These are phyloP conservation scores for Symbiotaphrina buchneri DNA, from an alignment of 495 filamentous ascomycete genomes.

Conservation along the genomic window DNA sequence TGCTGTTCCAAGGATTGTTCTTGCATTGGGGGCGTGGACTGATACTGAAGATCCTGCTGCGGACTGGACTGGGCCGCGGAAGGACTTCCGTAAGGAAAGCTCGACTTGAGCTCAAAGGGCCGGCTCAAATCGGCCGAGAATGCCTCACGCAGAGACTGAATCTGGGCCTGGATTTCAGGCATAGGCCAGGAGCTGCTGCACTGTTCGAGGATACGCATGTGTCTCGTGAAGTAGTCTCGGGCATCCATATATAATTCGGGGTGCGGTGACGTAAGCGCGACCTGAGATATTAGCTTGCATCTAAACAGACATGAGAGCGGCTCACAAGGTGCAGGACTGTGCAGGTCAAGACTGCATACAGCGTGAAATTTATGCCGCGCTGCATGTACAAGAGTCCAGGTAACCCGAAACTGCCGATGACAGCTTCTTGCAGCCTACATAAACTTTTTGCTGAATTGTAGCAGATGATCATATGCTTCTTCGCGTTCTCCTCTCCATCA, in stretches of 20 bases:
- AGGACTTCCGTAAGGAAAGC: slow-evolving; percentile 76
- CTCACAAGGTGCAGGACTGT: slow-evolving; percentile 89
- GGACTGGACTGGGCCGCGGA: slow-evolving; percentile 37
- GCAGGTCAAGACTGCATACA: slow-evolving; percentile 80
- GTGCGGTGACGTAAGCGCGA: slow-evolving; percentile 86
- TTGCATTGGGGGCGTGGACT: slow-evolving; percentile 5
- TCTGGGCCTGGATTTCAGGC: slow-evolving; percentile 78
- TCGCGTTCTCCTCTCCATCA: slow-evolving; percentile 57
- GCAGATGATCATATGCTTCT: slow-evolving; percentile 65
- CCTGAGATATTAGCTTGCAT: slow-evolving; percentile 21
- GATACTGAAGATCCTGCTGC: slow-evolving; percentile 23
- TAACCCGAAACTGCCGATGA: slow-evolving; percentile 55
- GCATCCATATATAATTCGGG: slow-evolving; percentile 70
- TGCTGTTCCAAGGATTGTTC: slow-evolving; percentile 6
- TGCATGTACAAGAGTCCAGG: slow-evolving; percentile 81
- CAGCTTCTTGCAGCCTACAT: slow-evolving; percentile 76
- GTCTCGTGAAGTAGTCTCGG: slow-evolving; percentile 75
- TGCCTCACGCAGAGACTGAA: slow-evolving; percentile 73
- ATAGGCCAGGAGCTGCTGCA: slow-evolving; percentile 73
- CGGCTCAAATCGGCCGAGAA: slow-evolving; percentile 76
- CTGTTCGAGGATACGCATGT: slow-evolving; percentile 86
- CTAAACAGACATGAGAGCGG: slow-evolving; percentile 1
- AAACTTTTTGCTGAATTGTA: slow-evolving; percentile 73
- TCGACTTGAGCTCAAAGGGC: slow-evolving; percentile 73
- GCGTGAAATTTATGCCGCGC: slow-evolving; percentile 84